Evolutionary conservation across 2,329 filamentous ascomycete species (phyloP).

Genomic region (Apiospora hydei): DNA sequence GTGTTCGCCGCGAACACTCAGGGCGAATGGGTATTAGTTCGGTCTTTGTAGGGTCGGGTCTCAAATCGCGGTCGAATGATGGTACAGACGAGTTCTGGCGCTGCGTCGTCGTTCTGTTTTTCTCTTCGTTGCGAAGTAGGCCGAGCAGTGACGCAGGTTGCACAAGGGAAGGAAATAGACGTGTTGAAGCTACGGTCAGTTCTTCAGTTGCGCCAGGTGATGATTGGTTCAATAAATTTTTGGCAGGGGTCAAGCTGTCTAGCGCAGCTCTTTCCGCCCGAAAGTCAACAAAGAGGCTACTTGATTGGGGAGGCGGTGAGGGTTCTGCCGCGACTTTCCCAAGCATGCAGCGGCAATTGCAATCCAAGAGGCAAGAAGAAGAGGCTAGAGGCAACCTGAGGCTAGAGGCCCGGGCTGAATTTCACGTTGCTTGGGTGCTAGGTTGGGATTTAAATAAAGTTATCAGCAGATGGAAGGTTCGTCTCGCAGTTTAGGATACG

Average conservation of each 20-base stretch:
- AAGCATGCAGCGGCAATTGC: background rate
- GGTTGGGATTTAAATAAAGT: background rate
- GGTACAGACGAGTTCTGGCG: background rate
- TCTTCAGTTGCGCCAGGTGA: constrained; percentile 16
- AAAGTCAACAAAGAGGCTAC: constrained; percentile 23
- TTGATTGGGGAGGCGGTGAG: constrained; percentile 14
- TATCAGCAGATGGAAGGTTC: constrained; percentile 13
- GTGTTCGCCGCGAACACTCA: background rate
- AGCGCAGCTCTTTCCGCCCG: constrained; percentile 21
- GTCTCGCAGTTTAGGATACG: background rate
- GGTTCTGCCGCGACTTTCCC: constrained; percentile 21
- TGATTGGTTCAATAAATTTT: constrained; percentile 26
- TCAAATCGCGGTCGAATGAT: background rate
- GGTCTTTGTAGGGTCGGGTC: background rate
- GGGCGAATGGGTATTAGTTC: background rate
- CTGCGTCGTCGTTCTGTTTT: constrained; percentile 2
- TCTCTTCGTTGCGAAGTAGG: background rate
- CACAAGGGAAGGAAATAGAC: constrained; percentile 18
- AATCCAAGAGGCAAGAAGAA: background rate
- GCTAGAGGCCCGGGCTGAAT: constrained; percentile 5
- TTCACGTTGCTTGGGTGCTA: background rate
- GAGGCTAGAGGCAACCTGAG: background rate
- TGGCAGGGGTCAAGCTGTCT: constrained; percentile 24
- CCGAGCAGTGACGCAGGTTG: constrained; percentile 14
- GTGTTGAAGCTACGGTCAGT: constrained; percentile 22